phyloP scores from a whole-genome alignment of 176 grass and related monocot genomes.

The Luzula sylvatica region DNA sequence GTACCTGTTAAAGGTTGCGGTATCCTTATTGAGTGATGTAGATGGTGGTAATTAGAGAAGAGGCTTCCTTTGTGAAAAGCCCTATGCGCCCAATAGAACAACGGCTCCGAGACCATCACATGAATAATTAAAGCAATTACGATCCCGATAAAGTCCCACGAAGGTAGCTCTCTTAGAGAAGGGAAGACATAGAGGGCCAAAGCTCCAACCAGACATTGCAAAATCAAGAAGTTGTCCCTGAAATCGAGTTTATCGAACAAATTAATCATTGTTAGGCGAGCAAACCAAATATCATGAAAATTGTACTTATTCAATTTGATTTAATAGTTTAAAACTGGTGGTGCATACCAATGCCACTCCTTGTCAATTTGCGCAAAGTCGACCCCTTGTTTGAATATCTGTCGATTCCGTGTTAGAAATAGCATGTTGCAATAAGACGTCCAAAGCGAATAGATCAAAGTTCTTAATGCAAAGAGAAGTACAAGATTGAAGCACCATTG shows the following conservation, averaged over 20 bases:
- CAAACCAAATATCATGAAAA: not conserved
- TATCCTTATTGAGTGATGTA: conserved; percentile 59
- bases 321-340: not conserved
- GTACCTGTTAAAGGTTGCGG: conserved; percentile 69
- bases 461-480: conserved; percentile 39
- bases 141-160: conserved; percentile 35
- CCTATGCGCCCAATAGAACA: conserved; percentile 50
- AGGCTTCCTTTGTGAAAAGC: conserved; percentile 41
- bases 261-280: not conserved
- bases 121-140: conserved; percentile 31
- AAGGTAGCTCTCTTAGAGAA: conserved; percentile 40
- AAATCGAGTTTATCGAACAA: not conserved
- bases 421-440: conserved; percentile 72
- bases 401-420: conserved; percentile 51
- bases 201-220: conserved; percentile 41
- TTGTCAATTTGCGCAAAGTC: conserved; percentile 68
- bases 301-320: not conserved
- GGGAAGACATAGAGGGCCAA: conserved; percentile 41
- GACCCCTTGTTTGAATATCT: conserved; percentile 47
- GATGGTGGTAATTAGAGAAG: conserved; percentile 50
- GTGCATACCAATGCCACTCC: conserved; percentile 86
- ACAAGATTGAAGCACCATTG: conserved; percentile 61
- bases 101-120: conserved; percentile 47
- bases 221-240: conserved; percentile 96
- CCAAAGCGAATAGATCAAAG: conserved; percentile 34